Base-by-base conservation (phyloP, 108 stramenopile genomes). In the Nannochloropsis gaditana region DNA sequence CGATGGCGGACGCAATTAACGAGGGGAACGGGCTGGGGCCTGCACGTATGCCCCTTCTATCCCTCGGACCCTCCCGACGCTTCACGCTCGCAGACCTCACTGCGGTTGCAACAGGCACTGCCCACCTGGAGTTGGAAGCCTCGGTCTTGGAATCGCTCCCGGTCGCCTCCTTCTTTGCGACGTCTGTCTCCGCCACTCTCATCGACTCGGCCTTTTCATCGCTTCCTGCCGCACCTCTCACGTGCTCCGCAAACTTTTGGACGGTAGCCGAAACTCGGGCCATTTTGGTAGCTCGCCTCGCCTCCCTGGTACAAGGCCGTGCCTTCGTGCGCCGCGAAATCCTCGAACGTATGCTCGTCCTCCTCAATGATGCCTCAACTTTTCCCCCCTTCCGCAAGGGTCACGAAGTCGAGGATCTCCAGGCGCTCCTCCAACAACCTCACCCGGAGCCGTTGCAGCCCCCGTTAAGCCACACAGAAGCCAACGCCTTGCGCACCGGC, bases 261-360 rank as follows among this genome's bases (percentile, higher is more conserved):
- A 44, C 84, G 19, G 84, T 84, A 42, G 44, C 45, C 50, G 59
- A 45, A 44, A 50, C 87, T 41, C 87, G 87, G 42, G 87, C 87
- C 42, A 47, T 84, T 43, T 82, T 88, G 11, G 84, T 88, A 45
- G 84, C 83, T 15, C 79, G 87, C 41, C 47, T 88, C 9, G 84
- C 81, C 42, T 84, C 87, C 73, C 81, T 84, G 45, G 73, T 88
- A 43, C 80, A 88, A 42, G 79, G 84, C 42, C 79, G 84, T 31
- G 84, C 87, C 43, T 44, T 43, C 81, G 41, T 88, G 21, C 80
- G 87, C 15, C 47, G 84, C 9, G 84, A 88, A 43, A 47, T 82
- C 45, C 42, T 84, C 21, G 44, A 41, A 10, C 41, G 80, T 43
- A 43, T 88, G 50, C 43, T 42, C 41, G 80, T 19, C 50, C 80